These are phyloP conservation scores for Boletus barrowsii DNA, from an alignment of 768 basidiomycete species.

Conservation along the genomic window DNA sequence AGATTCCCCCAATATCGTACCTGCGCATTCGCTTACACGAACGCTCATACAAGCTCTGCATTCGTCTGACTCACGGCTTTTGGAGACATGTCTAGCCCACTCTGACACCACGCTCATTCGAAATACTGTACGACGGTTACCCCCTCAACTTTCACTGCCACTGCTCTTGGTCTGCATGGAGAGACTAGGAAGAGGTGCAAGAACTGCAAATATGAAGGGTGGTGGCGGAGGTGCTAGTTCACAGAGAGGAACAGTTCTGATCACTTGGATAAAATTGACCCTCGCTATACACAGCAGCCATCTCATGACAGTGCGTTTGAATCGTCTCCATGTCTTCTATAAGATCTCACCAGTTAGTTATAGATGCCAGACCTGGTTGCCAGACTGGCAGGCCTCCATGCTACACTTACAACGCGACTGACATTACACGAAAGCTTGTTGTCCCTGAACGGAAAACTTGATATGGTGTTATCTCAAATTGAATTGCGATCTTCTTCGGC, in stretches of 20 bases:
- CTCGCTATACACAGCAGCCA: slow-evolving; percentile 85
- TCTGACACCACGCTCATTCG: slow-evolving; percentile 78
- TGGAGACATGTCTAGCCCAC: slow-evolving; percentile 85
- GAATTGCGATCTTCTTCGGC: slow-evolving; percentile 79
- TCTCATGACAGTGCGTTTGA: slow-evolving; percentile 80
- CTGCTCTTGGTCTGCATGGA: slow-evolving; percentile 88
- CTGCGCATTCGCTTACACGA: slow-evolving; percentile 85
- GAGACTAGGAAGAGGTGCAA: slow-evolving; percentile 72
- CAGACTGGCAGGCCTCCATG: slow-evolving; percentile 80
- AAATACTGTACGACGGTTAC: slow-evolving; percentile 83
- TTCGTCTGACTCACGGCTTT: slow-evolving; percentile 82
- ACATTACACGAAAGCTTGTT: slow-evolving; percentile 82
- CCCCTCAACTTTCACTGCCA: slow-evolving; percentile 82
- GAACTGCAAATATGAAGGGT: slow-evolving; percentile 71
- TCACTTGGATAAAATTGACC: slow-evolving; percentile 78
- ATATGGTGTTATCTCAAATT: slow-evolving; percentile 92
- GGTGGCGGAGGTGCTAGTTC: slow-evolving; percentile 77
- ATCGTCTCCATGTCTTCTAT: background rate
- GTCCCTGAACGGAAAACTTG: slow-evolving; percentile 83
- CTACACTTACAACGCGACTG: slow-evolving; percentile 75
- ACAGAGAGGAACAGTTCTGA: slow-evolving; percentile 66
- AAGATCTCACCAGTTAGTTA: slow-evolving; percentile 7
- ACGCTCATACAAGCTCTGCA: slow-evolving; percentile 96
- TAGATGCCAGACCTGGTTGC: slow-evolving; percentile 93
- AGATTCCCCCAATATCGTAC: slow-evolving; percentile 44